Evolutionary conservation across 495 filamentous ascomycete genomes (phyloP), one percentile per base, ranked within the genome.

Genomic region (Lineolata rhizophorae): DNA sequence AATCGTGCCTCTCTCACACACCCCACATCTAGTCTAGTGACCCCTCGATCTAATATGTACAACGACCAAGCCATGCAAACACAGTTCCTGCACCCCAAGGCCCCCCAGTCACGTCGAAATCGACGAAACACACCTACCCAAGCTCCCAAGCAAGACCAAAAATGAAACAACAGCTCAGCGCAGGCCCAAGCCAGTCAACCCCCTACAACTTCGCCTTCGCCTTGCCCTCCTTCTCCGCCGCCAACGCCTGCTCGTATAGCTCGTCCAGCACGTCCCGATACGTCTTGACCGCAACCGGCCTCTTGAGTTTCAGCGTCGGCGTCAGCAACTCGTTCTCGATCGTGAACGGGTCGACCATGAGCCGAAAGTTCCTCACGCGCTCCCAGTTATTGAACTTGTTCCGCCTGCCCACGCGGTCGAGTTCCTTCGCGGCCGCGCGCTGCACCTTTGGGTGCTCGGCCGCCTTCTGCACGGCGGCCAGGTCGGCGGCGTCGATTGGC

Each of bases 251-350:
- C 24, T 67, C 69, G 45, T 97, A 95, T 50, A 93, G 64, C 39
- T 70, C 57, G 42, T 91, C 80, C 14, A 95, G 59, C 31, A 81
- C 60, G 13, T 50, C 45, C 29, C 74, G 71, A 55, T 73, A 97
- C 32, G 60, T 64, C 59, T 75, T 83, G 20, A 67, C 75, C n/a
- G 73, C 65, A 35, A 82, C 82, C 26, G 84, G 80, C 14, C 87
- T 71, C 65, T 97, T 97, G 45, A 94, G 64, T 56, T 97, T 97
- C 30, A 97, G 94, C 84, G 87, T 97, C 10, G 87, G 87, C 11
- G 87, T 97, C 51, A 97, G 49, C 17, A 95, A 60, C 56, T 90
- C 76, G 47, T 97, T 95, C 41, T 94, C 87, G 40, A 95, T 71
- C 5, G 71, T 77, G 47, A 97, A 95, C 4, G 87, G 87, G 32